Evolutionary conservation across 345 rosid genomes (phyloP).

Genomic region (Combretum micranthum): DNA sequence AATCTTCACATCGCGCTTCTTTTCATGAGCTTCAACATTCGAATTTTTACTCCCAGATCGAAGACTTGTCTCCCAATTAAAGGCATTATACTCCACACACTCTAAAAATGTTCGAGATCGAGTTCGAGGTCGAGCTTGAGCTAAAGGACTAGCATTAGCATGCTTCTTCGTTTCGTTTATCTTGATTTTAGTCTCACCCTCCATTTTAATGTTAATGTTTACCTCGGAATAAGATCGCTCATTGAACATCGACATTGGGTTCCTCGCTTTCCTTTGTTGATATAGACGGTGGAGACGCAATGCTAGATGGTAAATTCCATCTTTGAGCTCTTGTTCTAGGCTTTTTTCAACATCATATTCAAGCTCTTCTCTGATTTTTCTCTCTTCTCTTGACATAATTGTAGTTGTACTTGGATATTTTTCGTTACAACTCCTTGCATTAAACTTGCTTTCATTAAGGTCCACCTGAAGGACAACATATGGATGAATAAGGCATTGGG

Average conservation of each 20-base stretch:
- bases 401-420: too few relatives aligned
- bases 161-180: slow-evolving; percentile 52
- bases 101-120: slow-evolving; percentile 1
- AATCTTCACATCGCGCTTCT: too few relatives aligned
- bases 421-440: too few relatives aligned
- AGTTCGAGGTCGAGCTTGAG: not conserved
- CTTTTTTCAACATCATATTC: slow-evolving; percentile 59
- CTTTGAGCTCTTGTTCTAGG: slow-evolving; percentile 78
- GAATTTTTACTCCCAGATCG: slow-evolving; percentile 24
- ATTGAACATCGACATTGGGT: slow-evolving; percentile 10
- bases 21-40: not conserved
- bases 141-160: too few relatives aligned
- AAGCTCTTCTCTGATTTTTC: slow-evolving; percentile 57
- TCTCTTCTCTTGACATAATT: slow-evolving; percentile 34
- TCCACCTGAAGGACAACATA: too few relatives aligned
- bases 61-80: slow-evolving; percentile 45
- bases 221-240: slow-evolving; percentile 37
- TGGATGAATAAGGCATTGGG: too few relatives aligned
- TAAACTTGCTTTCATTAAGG: too few relatives aligned
- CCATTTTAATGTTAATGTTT: slow-evolving; percentile 58
- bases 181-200: slow-evolving; percentile 62
- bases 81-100: slow-evolving; percentile 13
- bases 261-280: slow-evolving; percentile 45
- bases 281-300: slow-evolving; percentile 61
- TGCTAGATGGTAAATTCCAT: slow-evolving; percentile 56